Evolutionary conservation across 345 rosid species (phyloP), one percentile per base, ranked within the genome.

Genomic region (Nasturtium officinale): DNA sequence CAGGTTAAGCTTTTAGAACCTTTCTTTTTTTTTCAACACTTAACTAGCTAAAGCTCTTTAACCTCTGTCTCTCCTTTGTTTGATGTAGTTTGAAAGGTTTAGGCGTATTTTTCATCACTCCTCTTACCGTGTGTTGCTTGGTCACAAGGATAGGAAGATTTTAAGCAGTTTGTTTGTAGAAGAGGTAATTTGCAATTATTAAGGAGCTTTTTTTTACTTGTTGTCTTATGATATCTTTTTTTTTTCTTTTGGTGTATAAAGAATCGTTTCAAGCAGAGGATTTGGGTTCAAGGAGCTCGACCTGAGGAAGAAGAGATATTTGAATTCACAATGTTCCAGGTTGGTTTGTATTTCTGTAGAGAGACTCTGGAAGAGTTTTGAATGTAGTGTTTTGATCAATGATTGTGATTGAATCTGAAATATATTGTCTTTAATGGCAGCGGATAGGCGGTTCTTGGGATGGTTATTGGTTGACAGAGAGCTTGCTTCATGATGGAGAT

Each of bases 401-500:
- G 48, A 32, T 57, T 33, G 15, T 37, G 18, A 25, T 2, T 21
- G 1, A 0, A 30, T 32, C 42, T 32, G 50, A 21, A 33, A 20
- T 16, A 0, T 7, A 4, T 9, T 53, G 48, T 64, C 45, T 62
- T 54, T 66, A 21, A 46, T 65, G 79, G 80, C 88, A 89, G 97
- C 83, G 89, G 72, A 78, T 91, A 53, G 98, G 98, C 16, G 93
- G 97, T 67, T 89, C 85, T 9, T 88, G 96, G 96, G 98, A 94
- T 77, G 98, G 97, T 50, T 94, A 91, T 80, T 91, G 98, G 96
- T 80, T 91, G 56, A 91, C 97, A 6, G 98, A 91, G 78, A 91
- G 96, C 64, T 61, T 94, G 46, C 92, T 85, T 65, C 90, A 88
- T 35, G 98, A 94, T 21, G 96, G 98, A 61, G 87, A 91, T 81